Conservation (phyloP, 2,329 filamentous ascomycete genomes). For the Madurella fahalii region DNA sequence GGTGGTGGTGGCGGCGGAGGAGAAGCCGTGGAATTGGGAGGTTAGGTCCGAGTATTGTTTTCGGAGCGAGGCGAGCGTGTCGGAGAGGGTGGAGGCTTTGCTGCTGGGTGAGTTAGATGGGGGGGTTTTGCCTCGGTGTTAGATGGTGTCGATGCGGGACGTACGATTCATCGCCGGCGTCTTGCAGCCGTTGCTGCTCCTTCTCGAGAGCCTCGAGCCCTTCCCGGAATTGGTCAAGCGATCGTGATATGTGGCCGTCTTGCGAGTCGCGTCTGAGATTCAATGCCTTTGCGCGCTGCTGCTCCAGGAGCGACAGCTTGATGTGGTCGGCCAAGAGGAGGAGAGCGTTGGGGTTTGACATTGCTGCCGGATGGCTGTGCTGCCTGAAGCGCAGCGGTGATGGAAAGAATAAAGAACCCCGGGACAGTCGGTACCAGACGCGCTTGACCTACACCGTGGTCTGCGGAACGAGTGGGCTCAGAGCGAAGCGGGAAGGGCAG, state of each 20-base stretch:
- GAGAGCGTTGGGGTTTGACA: constrained; percentile 68
- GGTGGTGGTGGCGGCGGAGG: constrained; percentile 45
- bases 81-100: constrained; percentile 50
- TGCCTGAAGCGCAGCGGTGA: neutral
- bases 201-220: constrained; percentile 68
- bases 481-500: neutral
- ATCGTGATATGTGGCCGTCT: constrained; percentile 84
- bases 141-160: constrained; percentile 20
- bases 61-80: constrained; percentile 65
- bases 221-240: constrained; percentile 78
- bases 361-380: constrained; percentile 24
- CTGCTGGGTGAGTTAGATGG: constrained; percentile 21
- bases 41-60: constrained; percentile 73
- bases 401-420: neutral
- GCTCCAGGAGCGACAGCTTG: constrained; percentile 90
- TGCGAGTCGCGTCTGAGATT: constrained; percentile 75
- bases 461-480: neutral
- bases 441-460: neutral
- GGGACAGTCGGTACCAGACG: neutral
- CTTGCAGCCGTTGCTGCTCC: constrained; percentile 60
- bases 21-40: constrained; percentile 71
- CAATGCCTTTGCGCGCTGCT: constrained; percentile 77
- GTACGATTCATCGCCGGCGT: constrained; percentile 61
- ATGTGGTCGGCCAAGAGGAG: constrained; percentile 94
- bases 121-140: neutral